Conservation (phyloP, 1,139 yeast genomes). For the Wickerhamiella infanticola region DNA sequence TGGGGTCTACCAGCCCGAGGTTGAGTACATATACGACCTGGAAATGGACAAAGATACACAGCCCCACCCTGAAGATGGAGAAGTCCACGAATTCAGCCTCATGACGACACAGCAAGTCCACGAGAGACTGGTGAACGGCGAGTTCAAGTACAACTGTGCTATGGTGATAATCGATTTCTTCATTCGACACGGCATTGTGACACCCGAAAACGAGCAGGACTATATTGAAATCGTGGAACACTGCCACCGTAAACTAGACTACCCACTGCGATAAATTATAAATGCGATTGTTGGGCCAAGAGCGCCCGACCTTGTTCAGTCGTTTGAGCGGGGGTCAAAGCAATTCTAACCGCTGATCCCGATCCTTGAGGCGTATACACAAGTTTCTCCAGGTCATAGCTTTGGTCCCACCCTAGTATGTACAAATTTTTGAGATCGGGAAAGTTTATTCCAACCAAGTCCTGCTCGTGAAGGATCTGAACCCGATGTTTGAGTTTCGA, state of each 20-base stretch:
- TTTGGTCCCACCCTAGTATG: slow-evolving; percentile 3
- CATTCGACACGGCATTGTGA: slow-evolving; percentile 60
- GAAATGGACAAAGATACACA: slow-evolving; percentile 34
- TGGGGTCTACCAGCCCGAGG: slow-evolving; percentile 72
- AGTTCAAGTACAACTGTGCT: slow-evolving; percentile 85
- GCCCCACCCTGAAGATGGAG: slow-evolving; percentile 75
- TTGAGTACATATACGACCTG: slow-evolving; percentile 65
- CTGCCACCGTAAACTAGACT: slow-evolving; percentile 56
- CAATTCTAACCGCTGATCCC: background rate
- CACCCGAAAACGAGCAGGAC: slow-evolving; percentile 46
- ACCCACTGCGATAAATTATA: slow-evolving; percentile 29
- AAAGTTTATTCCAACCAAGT: slow-evolving; percentile 5
- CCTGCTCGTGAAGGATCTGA: slow-evolving; percentile 1
- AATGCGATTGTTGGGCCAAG: background rate
- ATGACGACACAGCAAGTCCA: slow-evolving; percentile 45
- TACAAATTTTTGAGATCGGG: slow-evolving; percentile 4
- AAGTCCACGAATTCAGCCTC: slow-evolving; percentile 57
- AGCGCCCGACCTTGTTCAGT: background rate
- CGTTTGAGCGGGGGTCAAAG: background rate
- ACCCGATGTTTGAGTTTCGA: background rate
- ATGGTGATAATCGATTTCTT: slow-evolving; percentile 66
- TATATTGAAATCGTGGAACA: slow-evolving; percentile 42
- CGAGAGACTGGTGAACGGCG: slow-evolving; percentile 32
- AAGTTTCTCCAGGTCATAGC: slow-evolving; percentile 2
- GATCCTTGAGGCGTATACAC: slow-evolving; percentile 1